Percentiles rank a stretch among this genome's conserved stretches.
Conservation (phyloP, 2,329 filamentous ascomycete genomes). For the Trichoderma sp. region DNA sequence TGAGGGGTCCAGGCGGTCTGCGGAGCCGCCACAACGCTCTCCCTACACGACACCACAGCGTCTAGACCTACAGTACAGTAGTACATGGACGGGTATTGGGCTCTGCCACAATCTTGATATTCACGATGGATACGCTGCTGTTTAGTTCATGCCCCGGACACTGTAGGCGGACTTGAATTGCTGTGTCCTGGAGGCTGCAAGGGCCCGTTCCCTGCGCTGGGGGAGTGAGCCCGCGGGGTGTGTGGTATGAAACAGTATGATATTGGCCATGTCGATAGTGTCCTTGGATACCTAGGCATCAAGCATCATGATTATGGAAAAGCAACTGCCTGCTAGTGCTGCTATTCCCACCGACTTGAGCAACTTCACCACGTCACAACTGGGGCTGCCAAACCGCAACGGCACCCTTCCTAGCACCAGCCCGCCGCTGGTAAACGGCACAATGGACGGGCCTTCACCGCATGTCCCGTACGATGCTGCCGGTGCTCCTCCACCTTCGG, state of each 20-base stretch:
- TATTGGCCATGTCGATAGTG: background rate
- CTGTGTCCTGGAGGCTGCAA: conserved; percentile 17
- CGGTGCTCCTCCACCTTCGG: conserved; percentile 20
- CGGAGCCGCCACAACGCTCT: conserved; percentile 1
- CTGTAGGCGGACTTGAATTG: background rate
- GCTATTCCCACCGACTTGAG: background rate
- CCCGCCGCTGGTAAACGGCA: conserved; percentile 20
- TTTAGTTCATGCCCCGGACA: background rate
- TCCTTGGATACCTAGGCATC: background rate
- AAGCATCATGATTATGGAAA: background rate
- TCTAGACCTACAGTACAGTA: background rate
- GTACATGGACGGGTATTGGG: background rate
- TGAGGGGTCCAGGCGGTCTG: conserved; percentile 1
- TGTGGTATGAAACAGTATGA: background rate
- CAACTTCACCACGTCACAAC: conserved; percentile 4
- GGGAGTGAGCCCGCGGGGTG: conserved; percentile 7
- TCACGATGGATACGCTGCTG: background rate
- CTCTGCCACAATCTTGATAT: conserved; percentile 4
- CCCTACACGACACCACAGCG: conserved; percentile 1
- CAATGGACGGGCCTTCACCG: conserved; percentile 20
- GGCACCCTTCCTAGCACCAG: background rate
- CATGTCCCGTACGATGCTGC: conserved; percentile 20
- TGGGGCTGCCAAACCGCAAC: background rate
- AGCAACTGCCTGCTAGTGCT: conserved; percentile 9
- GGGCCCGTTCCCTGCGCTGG: conserved; percentile 15